Evolutionary conservation across 805 yeast species (phyloP).

Genomic region (Saturnispora zaruensis): DNA sequence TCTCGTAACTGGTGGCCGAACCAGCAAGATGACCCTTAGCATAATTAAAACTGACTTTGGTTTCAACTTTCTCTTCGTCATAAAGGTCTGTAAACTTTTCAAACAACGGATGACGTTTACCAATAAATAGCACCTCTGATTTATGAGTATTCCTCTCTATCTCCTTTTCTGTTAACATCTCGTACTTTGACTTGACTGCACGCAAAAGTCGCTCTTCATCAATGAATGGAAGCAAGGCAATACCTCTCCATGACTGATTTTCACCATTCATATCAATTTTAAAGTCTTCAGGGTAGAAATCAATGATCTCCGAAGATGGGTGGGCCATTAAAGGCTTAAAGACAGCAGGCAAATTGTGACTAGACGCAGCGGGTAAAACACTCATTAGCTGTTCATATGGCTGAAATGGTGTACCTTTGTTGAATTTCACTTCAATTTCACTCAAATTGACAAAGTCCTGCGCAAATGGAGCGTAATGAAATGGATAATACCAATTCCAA

Average conservation of each 20-base stretch:
- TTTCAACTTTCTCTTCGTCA: conserved; percentile 35
- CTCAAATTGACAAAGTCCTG: conserved; percentile 58
- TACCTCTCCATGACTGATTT: conserved; percentile 92
- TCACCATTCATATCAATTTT: conserved; percentile 93
- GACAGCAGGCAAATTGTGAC: conserved; percentile 73
- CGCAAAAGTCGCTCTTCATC: conserved; percentile 68
- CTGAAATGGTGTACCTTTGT: conserved; percentile 65
- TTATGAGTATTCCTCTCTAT: conserved; percentile 59
- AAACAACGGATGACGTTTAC: conserved; percentile 51
- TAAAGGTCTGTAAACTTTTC: conserved; percentile 34
- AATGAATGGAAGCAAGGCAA: conserved; percentile 82
- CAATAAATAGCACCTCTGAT: conserved; percentile 59
- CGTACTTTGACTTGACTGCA: conserved; percentile 59
- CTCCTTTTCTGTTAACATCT: conserved; percentile 58
- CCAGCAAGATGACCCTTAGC: conserved; percentile 55
- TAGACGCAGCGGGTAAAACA: conserved; percentile 89
- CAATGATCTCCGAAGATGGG: conserved; percentile 73
- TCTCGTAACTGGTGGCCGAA: conserved; percentile 30
- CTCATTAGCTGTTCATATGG: conserved; percentile 95
- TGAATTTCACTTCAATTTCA: conserved; percentile 49
- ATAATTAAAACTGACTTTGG: conserved; percentile 36
- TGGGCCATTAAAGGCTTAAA: conserved; percentile 77
- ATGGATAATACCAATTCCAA: conserved; percentile 97
- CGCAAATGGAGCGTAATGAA: conserved; percentile 97
- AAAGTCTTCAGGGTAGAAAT: conserved; percentile 84